A percentile compares a stretch with the other conserved stretches of the same genome.
Conservation (phyloP, 108 stramenopile genomes). For the Cyclotella choctawhatcheeana region DNA sequence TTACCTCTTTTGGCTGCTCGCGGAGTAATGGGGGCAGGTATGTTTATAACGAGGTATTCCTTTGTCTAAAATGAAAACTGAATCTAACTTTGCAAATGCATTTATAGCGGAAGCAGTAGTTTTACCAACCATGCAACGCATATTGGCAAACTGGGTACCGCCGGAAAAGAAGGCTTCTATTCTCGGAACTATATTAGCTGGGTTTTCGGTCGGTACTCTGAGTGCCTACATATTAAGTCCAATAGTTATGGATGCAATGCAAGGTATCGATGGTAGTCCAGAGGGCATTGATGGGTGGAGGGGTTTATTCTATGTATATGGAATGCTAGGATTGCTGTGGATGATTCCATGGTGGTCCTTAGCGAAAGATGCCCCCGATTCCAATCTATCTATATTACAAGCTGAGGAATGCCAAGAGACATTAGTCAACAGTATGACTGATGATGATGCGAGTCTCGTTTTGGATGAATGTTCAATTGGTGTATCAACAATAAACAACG, state of each 20-base stretch:
- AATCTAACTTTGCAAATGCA: too few species aligned
- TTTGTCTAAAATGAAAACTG: too few species aligned
- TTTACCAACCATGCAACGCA: slow-evolving; percentile 78
- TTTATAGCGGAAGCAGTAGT: slow-evolving; percentile 86
- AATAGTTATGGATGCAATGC: slow-evolving; percentile 60
- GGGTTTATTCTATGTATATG: slow-evolving; percentile 78
- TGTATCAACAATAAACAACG: neutral
- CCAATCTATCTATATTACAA: neutral
- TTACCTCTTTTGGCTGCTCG: slow-evolving; percentile 63
- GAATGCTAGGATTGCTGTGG: slow-evolving; percentile 68
- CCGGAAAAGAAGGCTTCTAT: slow-evolving; percentile 74
- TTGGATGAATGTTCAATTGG: slow-evolving; percentile 27
- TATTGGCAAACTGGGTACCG: slow-evolving; percentile 78
- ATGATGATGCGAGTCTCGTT: slow-evolving; percentile 58
- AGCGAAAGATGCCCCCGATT: slow-evolving; percentile 64
- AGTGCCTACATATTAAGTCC: slow-evolving; percentile 82
- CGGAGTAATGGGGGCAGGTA: slow-evolving; percentile 78
- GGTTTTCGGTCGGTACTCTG: slow-evolving; percentile 84
- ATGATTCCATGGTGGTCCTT: slow-evolving; percentile 79
- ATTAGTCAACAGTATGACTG: slow-evolving; percentile 35
- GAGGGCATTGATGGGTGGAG: slow-evolving; percentile 63
- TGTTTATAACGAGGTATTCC: too few species aligned
- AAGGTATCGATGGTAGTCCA: slow-evolving; percentile 43
- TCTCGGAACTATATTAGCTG: slow-evolving; percentile 72
- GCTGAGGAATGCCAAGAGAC: slow-evolving; percentile 33